A percentile compares a stretch with the other conserved stretches of the same genome.
These are phyloP conservation scores for Polysphondylium violaceum DNA, from an alignment of 78 protist genomes.

Conservation along the genomic window DNA sequence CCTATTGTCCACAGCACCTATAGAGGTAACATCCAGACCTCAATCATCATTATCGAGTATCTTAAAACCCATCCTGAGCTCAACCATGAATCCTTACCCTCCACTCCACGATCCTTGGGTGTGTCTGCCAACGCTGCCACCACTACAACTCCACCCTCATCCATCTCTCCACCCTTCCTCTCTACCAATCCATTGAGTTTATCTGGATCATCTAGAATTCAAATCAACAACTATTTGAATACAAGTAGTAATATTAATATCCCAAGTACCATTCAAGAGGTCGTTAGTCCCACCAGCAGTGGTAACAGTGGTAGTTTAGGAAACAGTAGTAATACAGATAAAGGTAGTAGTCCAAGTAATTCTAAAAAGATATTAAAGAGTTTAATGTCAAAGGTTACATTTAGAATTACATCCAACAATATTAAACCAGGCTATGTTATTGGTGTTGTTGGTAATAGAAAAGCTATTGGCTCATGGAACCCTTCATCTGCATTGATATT, in stretches of 20 bases:
- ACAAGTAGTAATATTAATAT: too few species aligned
- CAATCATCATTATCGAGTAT: constrained; percentile 42
- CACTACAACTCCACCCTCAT: neutral
- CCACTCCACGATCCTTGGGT: too few species aligned
- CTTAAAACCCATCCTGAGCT: constrained; percentile 20
- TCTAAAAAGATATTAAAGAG: constrained; percentile 50
- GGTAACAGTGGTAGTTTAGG: neutral
- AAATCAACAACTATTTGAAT: too few species aligned
- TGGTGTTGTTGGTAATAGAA: constrained; percentile 74
- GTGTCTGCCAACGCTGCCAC: neutral
- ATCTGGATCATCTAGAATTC: neutral
- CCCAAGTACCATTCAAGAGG: too few species aligned
- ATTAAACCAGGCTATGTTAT: constrained; percentile 32
- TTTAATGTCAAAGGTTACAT: constrained; percentile 50
- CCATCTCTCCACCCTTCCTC: too few species aligned
- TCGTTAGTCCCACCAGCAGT: too few species aligned
- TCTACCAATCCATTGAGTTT: too few species aligned
- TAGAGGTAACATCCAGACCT: constrained; percentile 65
- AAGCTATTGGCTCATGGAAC: constrained; percentile 70
- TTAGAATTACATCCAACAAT: constrained; percentile 18
- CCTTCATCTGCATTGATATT: constrained; percentile 44
- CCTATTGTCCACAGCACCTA: constrained; percentile 66
- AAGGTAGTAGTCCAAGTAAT: too few species aligned
- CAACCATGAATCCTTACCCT: constrained; percentile 1
- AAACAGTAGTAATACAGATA: neutral